Base-by-base conservation (phyloP, 164 flowering plant species). In the Macadamia tetraphylla region DNA sequence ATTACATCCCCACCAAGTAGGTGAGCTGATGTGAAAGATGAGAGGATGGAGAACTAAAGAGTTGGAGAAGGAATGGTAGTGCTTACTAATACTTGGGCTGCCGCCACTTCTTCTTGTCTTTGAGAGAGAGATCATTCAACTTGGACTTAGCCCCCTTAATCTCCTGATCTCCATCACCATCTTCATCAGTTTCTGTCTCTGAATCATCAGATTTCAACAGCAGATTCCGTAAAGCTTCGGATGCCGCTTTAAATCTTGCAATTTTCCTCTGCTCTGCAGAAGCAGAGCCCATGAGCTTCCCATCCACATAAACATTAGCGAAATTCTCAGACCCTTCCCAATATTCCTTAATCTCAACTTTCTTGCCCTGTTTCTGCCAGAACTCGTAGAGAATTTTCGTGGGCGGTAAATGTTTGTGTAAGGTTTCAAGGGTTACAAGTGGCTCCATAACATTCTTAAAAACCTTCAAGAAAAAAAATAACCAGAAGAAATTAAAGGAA, bases 331-430 rank as follows among this genome's bases (percentile, higher is more conserved):
- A 9, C n/a, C 72, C 84, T 3, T 75, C 73, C 69, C 75, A 76
- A 83, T 76, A 71, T 44, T 77, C 71, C 70, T 42, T 74, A 35
- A 86, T 70, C 12, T 84, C 81, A 7, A 86, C 79, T 3, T 76
- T 74, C 68, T 82, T 81, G 15, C 90, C 88, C 10, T 81, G 67
- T 71, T 90, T 90, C 48, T 88, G 92, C 66, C 92, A 88, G 1
- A 77, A 49, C 78, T 86, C 82, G 68, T 67, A 82, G 0, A 90
- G 67, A 75, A 69, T 49, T 0, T 85, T 87, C 49, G 85, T 83
- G 0, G 96, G 88, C 31, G 82, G 85, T 6, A 82, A 90, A 31
- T 86, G 86, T 13, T 65, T 71, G 56, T 75, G 73, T 60, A 90
- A 30, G n/a, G n/a, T n/a, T n/a, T n/a, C n/a, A n/a, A n/a, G n/a